Base-by-base conservation (phyloP, 1,284 basidiomycete species). In the Coniferiporia weirii region DNA sequence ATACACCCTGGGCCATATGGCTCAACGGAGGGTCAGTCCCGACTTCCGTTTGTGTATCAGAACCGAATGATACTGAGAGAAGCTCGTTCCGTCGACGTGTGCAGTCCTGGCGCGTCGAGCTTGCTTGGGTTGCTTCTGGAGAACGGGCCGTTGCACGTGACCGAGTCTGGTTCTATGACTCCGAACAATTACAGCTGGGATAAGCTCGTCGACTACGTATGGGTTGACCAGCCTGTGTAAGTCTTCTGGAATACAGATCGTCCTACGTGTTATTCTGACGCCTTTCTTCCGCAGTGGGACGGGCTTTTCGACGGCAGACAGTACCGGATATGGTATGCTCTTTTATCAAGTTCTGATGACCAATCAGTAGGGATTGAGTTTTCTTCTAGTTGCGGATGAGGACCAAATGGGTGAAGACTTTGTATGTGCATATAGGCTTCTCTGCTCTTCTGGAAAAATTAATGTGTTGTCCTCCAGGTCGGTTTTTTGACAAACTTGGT, bases 1-100 rank as follows among this genome's bases (percentile, higher is more conserved):
- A 72, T n/a, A 73, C 79, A 45, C 87, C 88, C 1, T 89, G 87
- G 87, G 80, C 79, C 8, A 85, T 89, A 51, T 90, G 86, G 86
- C 68, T 90, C 27, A 88, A 89, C 64, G 86, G 87, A 69, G 86
- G 86, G 78, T 84, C 68, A 64, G 80, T 54, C 17, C 65, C 2
- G 3, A 5, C 27, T 27, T 27, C 5, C 27, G 22, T 34, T 52
- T 10, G 35, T 49, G 20, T 36, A 27, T 27, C 27, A 27, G 27
- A 27, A 27, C 27, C 3, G 3, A 27, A 27, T 27, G 27, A 27
- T 27, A 5, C 27, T 27, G 27, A 27, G 5, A 27, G 5, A 3
- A 5, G 27, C 27, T 27, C 27, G 27, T 27, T 27, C 53, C 52
- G 20, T 15, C 19, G 38, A 27, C n/a, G 1, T 34, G 51, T 17